Percentiles rank a stretch among this genome's conserved stretches.
phyloP scores from a whole-genome alignment of 2,329 filamentous ascomycete species.

The Pyrenophora teres region DNA sequence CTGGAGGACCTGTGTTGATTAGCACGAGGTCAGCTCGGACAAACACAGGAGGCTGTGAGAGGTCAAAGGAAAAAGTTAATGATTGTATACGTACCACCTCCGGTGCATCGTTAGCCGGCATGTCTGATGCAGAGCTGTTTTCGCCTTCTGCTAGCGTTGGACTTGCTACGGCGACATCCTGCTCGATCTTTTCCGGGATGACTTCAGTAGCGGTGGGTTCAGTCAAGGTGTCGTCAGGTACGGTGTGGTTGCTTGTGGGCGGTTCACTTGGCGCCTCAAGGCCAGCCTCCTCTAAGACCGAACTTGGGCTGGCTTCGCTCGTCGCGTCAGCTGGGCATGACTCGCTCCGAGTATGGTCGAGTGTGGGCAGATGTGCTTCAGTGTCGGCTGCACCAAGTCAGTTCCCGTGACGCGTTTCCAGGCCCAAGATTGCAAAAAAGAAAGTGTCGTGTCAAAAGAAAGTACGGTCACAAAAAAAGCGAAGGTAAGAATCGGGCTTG shows the following conservation, averaged over 20 bases:
- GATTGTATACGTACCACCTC: conserved; percentile 12
- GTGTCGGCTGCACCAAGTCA: conserved; percentile 17
- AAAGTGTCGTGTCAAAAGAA: conserved; percentile 6
- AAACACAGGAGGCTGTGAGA: not conserved
- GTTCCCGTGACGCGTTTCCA: conserved; percentile 2
- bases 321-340: conserved; percentile 13
- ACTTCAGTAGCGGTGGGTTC: conserved; percentile 4
- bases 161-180: conserved; percentile 6
- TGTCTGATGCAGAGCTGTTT: conserved; percentile 7
- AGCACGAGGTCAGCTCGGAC: not conserved
- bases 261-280: conserved; percentile 10
- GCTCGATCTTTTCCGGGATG: conserved; percentile 2
- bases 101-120: conserved; percentile 5
- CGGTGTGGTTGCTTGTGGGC: not conserved
- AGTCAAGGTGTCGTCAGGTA: not conserved
- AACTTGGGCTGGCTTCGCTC: conserved; percentile 11
- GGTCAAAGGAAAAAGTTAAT: not conserved
- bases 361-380: not conserved
- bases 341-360: conserved; percentile 3
- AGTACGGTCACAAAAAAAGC: conserved; percentile 6
- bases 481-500: conserved; percentile 11
- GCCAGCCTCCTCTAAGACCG: conserved; percentile 12
- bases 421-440: not conserved
- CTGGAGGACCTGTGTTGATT: conserved; percentile 5
- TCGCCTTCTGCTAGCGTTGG: conserved; percentile 8